phyloP scores from a whole-genome alignment of 2,329 filamentous ascomycete species.

The Aspergillus aculeatinus region DNA sequence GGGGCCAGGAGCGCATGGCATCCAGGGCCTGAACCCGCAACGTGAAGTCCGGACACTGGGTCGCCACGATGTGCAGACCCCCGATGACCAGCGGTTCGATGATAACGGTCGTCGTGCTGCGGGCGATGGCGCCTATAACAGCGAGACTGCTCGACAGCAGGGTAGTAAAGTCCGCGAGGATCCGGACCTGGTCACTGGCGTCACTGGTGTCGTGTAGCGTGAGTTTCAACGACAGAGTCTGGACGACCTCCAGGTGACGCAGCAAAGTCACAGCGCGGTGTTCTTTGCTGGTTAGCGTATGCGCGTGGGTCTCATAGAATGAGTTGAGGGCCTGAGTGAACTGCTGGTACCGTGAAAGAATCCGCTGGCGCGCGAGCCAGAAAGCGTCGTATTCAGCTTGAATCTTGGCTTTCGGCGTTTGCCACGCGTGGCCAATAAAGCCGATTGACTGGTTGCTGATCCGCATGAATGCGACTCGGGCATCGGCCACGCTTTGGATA shows the following conservation, averaged over 20 bases:
- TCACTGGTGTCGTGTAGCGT: constrained; percentile 13
- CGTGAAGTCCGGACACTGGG: constrained; percentile 16
- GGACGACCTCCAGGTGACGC: constrained; percentile 7
- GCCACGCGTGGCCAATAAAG: constrained; percentile 18
- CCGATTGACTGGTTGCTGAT: constrained; percentile 10
- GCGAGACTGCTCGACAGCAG: constrained; percentile 6
- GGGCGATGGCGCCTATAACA: constrained; percentile 2
- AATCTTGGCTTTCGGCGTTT: constrained; percentile 6
- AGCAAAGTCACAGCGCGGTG: constrained; percentile 7
- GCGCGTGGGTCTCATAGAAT: not conserved
- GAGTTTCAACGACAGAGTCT: constrained; percentile 11
- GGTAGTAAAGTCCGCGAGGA: constrained; percentile 8
- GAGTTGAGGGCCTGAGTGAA: not conserved
- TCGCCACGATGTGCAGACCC: constrained; percentile 12
- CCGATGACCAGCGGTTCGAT: constrained; percentile 15
- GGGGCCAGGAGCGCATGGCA: constrained; percentile 13
- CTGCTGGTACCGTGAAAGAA: not conserved
- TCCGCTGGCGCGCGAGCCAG: not conserved
- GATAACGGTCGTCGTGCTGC: constrained; percentile 12
- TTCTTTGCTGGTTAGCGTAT: not conserved
- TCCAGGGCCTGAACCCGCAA: constrained; percentile 15
- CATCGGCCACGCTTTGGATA: not conserved
- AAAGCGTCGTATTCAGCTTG: constrained; percentile 6
- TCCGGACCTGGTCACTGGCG: not conserved
- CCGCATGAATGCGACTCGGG: not conserved